Evolutionary conservation across 2,329 filamentous ascomycete species (phyloP), one percentile per base, ranked within the genome.

Genomic region (Ascomycota sp.): DNA sequence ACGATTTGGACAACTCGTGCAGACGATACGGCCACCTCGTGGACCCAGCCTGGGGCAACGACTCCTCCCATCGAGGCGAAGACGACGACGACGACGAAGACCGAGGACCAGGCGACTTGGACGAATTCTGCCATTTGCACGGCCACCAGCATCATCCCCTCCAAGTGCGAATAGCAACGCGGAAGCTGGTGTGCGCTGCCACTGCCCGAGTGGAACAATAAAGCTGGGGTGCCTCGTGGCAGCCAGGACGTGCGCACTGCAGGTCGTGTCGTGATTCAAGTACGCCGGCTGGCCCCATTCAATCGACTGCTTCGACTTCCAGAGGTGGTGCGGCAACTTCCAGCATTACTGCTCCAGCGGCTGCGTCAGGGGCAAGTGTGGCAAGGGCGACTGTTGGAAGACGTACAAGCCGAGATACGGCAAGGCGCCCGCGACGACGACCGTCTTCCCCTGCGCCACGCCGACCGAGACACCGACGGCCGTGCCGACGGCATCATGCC

Each of bases 171-270:
- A 43, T 69, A 64, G 46, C 50, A 57, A 37, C 60, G 59, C 37
- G 65, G 65, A 28, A 57, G 53, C 35, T 69, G 64, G 63, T 67
- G 62, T 42, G 56, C 55, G 23, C 52, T 51, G 27, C 53, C 61
- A 10, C 43, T 69, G 9, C 63, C 63, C 17, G 47, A 57, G 38
- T 69, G 57, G 48, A 43, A 44, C 25, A 51, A 64, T 40, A n/a
- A 36, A 49, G 32, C 35, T 41, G 25, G 44, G 46, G 27, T 69
- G 65, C 44, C 40, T 47, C 29, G 38, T 37, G 8, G 55, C 58
- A 15, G 53, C 51, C 37, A 53, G 56, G 32, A 55, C 51, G 32
- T 65, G 61, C 41, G 43, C 45, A 19, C 43, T 64, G 32, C 61
- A 65, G 44, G 42, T 60, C 12, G 47, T 55, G 27, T 54, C 60